These are phyloP conservation scores for Amauroascus niger DNA, from an alignment of 2,329 filamentous ascomycete species.

Conservation along the genomic window DNA sequence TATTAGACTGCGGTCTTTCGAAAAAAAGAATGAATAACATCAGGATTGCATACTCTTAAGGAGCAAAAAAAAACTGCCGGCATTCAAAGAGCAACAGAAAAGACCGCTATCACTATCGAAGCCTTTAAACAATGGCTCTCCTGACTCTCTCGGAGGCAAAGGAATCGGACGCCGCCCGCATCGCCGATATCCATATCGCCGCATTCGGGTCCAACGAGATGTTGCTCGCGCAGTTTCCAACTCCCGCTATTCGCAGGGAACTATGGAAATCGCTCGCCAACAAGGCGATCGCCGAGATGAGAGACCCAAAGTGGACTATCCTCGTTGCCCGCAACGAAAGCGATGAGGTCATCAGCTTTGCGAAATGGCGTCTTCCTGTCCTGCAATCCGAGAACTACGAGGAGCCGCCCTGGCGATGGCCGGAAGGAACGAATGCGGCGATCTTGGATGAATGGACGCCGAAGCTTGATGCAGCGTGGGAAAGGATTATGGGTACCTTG, in stretches of 20 bases:
- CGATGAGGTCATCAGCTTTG: conserved; percentile 17
- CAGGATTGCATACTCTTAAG: too few relatives aligned
- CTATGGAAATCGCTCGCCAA: conserved; percentile 16
- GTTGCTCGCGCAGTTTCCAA: conserved; percentile 23
- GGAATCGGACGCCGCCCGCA: conserved; percentile 18
- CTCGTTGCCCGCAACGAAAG: conserved; percentile 15
- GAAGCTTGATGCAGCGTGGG: conserved; percentile 13
- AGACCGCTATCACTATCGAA: too few relatives aligned
- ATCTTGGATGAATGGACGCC: conserved; percentile 16
- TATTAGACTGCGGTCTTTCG: too few relatives aligned
- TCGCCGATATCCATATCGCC: conserved; percentile 23
- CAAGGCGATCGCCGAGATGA: conserved; percentile 18
- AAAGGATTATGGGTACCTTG: conserved; percentile 3
- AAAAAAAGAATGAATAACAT: too few relatives aligned
- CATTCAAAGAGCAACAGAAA: too few relatives aligned
- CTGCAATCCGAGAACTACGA: conserved; percentile 9
- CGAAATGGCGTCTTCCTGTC: conserved; percentile 19
- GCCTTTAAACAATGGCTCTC: background rate
- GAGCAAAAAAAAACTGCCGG: too few relatives aligned
- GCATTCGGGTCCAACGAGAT: conserved; percentile 20
- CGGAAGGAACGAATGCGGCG: conserved; percentile 16
- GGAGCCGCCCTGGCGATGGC: conserved; percentile 19
- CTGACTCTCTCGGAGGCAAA: conserved; percentile 12
- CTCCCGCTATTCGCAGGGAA: conserved; percentile 16
- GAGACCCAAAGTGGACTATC: conserved; percentile 16